phyloP scores from a whole-genome alignment of 164 flowering plant species.

The Chloranthus sessilifolius region DNA sequence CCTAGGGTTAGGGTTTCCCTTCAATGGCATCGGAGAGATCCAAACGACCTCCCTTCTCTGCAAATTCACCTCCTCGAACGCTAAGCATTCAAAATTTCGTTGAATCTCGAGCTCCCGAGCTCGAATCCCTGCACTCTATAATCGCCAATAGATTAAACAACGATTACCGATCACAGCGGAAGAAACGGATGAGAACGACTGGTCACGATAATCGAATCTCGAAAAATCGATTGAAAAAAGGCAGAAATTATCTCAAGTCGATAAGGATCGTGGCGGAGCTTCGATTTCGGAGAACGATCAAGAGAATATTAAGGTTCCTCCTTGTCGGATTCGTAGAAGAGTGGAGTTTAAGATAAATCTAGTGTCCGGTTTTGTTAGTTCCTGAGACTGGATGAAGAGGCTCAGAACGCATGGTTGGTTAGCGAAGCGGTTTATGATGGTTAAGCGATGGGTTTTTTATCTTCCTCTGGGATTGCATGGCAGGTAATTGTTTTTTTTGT shows the following conservation, averaged over 20 bases:
- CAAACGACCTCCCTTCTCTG: too few relatives aligned
- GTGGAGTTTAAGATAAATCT: constrained; percentile 52
- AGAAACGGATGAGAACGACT: constrained; percentile 78
- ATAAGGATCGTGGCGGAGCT: constrained; percentile 1
- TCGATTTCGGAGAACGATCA: constrained; percentile 6
- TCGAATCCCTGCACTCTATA: constrained; percentile 55
- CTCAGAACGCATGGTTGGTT: constrained; percentile 92
- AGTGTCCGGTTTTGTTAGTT: constrained; percentile 36
- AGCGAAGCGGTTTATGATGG: constrained; percentile 79
- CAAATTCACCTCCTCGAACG: constrained; percentile 58
- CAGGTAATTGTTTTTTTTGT: constrained; percentile 65
- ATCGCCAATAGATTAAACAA: constrained; percentile 41
- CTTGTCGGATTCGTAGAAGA: constrained; percentile 50
- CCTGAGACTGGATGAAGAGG: constrained; percentile 86
- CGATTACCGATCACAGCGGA: constrained; percentile 51
- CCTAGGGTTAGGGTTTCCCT: too few relatives aligned
- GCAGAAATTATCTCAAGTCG: constrained; percentile 17
- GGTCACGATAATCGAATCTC: constrained; percentile 37
- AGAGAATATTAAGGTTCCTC: constrained; percentile 25
- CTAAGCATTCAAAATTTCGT: constrained; percentile 59
- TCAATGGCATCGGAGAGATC: too few relatives aligned
- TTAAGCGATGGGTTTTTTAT: constrained; percentile 76
- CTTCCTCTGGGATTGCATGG: constrained; percentile 82
- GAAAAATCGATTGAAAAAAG: constrained; percentile 26
- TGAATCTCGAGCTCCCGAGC: constrained; percentile 65